These are phyloP conservation scores for Podila epicladia DNA, from an alignment of 192 early-diverging fungal species.

Conservation along the genomic window DNA sequence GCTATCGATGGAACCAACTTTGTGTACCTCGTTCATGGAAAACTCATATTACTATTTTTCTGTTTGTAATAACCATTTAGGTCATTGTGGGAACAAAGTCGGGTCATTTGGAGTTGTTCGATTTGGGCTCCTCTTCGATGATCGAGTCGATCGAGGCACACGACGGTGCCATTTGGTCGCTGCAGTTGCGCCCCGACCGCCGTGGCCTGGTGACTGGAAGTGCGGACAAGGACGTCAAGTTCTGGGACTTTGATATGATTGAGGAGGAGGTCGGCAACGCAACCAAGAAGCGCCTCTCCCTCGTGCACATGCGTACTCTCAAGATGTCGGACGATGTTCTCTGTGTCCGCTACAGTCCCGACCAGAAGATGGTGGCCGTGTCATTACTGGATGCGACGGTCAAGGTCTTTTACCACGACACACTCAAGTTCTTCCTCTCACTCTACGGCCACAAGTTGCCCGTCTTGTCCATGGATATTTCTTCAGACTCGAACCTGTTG, in stretches of 20 bases:
- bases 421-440: slow-evolving; percentile 97
- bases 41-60: background rate
- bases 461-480: slow-evolving; percentile 99
- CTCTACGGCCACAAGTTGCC: slow-evolving; percentile 98
- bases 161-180: slow-evolving; percentile 87
- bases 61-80: slow-evolving; percentile 25
- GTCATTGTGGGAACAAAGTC: slow-evolving; percentile 94
- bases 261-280: slow-evolving; percentile 47
- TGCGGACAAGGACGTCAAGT: slow-evolving; percentile 96
- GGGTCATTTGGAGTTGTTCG: slow-evolving; percentile 91
- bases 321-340: slow-evolving; percentile 96
- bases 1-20: too few species aligned
- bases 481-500: slow-evolving; percentile 90
- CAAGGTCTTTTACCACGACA: slow-evolving; percentile 96
- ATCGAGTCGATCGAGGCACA: slow-evolving; percentile 93
- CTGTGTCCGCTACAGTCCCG: slow-evolving; percentile 84
- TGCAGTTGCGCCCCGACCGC: slow-evolving; percentile 87
- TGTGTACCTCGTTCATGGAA: too few species aligned
- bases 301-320: slow-evolving; percentile 89
- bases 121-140: slow-evolving; percentile 84
- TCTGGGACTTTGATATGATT: slow-evolving; percentile 94
- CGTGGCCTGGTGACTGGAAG: slow-evolving; percentile 91
- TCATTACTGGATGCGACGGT: slow-evolving; percentile 94
- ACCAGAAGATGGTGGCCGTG: slow-evolving; percentile 89
- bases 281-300: slow-evolving; percentile 71